Evolutionary conservation across 129 eudicot genomes (phyloP), one percentile per base, ranked within the genome.

Genomic region (Artemisia tridentata): DNA sequence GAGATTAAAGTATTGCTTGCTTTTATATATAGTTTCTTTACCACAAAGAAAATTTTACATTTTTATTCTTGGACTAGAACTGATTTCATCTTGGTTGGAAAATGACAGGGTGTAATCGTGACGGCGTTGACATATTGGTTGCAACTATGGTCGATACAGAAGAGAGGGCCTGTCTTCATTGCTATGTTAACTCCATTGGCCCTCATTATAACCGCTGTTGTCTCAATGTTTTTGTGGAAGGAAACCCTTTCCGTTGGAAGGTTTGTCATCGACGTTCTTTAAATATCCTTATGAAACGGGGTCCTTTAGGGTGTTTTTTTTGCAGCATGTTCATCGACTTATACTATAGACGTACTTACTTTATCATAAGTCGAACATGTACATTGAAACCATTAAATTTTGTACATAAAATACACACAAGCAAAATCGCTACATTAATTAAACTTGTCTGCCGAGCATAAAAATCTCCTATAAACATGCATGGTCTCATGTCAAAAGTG

Each of bases 161-260:
- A 85, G 69, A 88, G 70, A 74, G 96, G 96, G 20, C 86, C 96
- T 0, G 83, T 88, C 6, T 88, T 85, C 65, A 71, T 86, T 0
- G 75, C 96, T n/a, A 43, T 78, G 75, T 88, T 88, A 78, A 79
- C 91, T 73, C 96, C 96, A 17, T 71, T 88, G 72, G 76, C 86
- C 56, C 80, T 88, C 7, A 61, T 88, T 34, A 66, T 85, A 20
- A 88, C 96, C 0, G 91, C 86, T 5, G 21, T 79, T 16, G 75
- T 79, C 77, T 88, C 96, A 11, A 75, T 78, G 11, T 63, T 81
- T 21, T 11, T 88, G 46, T 88, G 88, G 91, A 85, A 83, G 59
- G 95, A 88, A 77, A 68, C 60, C 54, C 61, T 82, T 53, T 73
- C 69, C 74, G 48, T 79, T 13, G 93, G 93, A 51, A 87, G 93